Conservation (phyloP, 768 basidiomycete genomes). For the Mycena latifolia region DNA sequence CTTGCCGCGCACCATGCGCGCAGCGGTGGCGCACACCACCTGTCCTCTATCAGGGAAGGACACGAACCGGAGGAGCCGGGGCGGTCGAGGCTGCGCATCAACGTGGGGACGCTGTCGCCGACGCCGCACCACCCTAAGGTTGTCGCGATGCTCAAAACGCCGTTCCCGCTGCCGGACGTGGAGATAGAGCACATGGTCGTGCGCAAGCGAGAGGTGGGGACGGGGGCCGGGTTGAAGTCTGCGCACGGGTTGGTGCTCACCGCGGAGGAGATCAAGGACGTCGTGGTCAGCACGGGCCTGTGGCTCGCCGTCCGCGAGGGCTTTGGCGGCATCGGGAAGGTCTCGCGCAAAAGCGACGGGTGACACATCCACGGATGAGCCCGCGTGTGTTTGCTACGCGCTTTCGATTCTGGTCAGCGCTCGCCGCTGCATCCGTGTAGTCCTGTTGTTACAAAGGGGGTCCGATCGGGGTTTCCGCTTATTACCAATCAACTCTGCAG, state of each 20-base stretch:
- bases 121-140: slow-evolving; percentile 98
- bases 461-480: no score
- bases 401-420: no score
- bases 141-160: slow-evolving; percentile 90
- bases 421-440: no score
- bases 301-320: slow-evolving; percentile 94
- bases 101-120: slow-evolving; percentile 88
- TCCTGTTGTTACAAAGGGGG: no score
- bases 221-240: no score
- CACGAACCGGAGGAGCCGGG: slow-evolving; percentile 23
- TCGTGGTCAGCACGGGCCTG: slow-evolving; percentile 87
- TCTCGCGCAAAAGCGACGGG: slow-evolving; percentile 81
- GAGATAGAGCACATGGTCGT: slow-evolving; percentile 73
- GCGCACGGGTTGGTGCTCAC: slow-evolving; percentile 62
- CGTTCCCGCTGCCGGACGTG: slow-evolving; percentile 89
- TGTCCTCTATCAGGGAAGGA: slow-evolving; percentile 12
- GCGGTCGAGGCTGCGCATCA: slow-evolving; percentile 65
- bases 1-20: slow-evolving; percentile 40
- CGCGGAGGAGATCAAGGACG: slow-evolving; percentile 95
- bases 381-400: no score
- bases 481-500: no score
- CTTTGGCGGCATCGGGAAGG: slow-evolving; percentile 91
- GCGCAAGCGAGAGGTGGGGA: slow-evolving; percentile 60
- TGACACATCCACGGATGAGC: slow-evolving; percentile 76
- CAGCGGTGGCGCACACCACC: slow-evolving; percentile 22